phyloP scores from a whole-genome alignment of 1,139 yeast genomes.

The Hyphopichia fennica region DNA sequence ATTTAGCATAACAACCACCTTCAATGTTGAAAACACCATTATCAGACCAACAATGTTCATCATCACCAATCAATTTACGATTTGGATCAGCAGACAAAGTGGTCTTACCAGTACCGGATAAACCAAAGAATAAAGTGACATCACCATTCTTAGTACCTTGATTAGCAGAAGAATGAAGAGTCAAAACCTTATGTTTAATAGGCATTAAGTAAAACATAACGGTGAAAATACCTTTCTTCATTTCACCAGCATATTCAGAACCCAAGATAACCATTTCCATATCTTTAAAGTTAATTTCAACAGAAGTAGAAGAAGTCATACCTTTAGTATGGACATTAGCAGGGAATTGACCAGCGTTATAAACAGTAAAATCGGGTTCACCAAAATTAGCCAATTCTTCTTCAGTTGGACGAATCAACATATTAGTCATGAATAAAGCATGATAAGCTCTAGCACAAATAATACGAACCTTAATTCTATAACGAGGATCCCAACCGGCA shows the following conservation, averaged over 20 bases:
- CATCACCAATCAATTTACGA: slow-evolving; percentile 95
- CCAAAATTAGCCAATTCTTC: slow-evolving; percentile 90
- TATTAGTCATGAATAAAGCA: slow-evolving; percentile 96
- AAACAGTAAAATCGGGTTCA: slow-evolving; percentile 97
- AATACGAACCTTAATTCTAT: slow-evolving; percentile 94
- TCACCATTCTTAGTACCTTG: slow-evolving; percentile 77
- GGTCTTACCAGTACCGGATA: slow-evolving; percentile 98
- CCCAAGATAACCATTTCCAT: slow-evolving; percentile 99
- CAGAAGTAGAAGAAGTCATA: slow-evolving; percentile 95
- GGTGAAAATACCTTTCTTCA: slow-evolving; percentile 99
- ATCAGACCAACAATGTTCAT: slow-evolving; percentile 99
- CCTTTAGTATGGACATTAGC: slow-evolving; percentile 96
- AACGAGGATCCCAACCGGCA: slow-evolving; percentile 99
- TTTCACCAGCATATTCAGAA: slow-evolving; percentile 98
- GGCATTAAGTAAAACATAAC: slow-evolving; percentile 99
- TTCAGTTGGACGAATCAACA: slow-evolving; percentile 92
- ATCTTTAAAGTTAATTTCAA: slow-evolving; percentile 93
- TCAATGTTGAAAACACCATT: slow-evolving; percentile 98
- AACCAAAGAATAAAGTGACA: slow-evolving; percentile 93
- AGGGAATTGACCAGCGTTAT: slow-evolving; percentile 99
- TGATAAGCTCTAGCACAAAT: slow-evolving; percentile 99
- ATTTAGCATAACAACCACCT: slow-evolving; percentile 99
- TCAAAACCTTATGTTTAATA: slow-evolving; percentile 84
- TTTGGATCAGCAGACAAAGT: slow-evolving; percentile 95
- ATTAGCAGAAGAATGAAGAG: slow-evolving; percentile 94